These are phyloP conservation scores for Fusarium citri DNA, from an alignment of 2,329 filamentous ascomycete species.

Conservation along the genomic window DNA sequence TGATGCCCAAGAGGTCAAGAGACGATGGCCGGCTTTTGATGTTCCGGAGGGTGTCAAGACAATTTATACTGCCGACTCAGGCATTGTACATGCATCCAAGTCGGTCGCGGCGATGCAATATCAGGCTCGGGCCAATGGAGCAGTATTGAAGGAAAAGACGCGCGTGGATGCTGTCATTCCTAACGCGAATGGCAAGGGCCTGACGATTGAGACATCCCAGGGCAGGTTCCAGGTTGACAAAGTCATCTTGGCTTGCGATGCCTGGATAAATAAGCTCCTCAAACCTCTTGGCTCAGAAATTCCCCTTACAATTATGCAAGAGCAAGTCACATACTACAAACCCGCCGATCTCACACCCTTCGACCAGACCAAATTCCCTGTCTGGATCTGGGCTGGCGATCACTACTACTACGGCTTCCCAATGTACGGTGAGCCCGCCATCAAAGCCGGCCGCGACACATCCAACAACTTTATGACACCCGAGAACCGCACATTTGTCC, in stretches of 20 bases:
- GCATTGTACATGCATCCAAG: conserved; percentile 35
- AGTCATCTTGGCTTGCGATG: conserved; percentile 28
- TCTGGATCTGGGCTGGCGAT: conserved; percentile 35
- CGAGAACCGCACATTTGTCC: conserved; percentile 30
- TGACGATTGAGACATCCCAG: conserved; percentile 20
- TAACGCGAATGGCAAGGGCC: background rate
- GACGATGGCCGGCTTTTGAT: conserved; percentile 39
- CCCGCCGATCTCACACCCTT: conserved; percentile 10
- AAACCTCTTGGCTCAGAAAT: conserved; percentile 22
- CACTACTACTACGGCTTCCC: conserved; percentile 29
- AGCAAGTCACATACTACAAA: conserved; percentile 40
- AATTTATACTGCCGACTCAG: conserved; percentile 43
- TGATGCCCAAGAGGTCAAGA: conserved; percentile 16
- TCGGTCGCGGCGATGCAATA: conserved; percentile 33
- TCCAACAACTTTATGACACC: conserved; percentile 33
- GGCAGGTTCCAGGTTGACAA: conserved; percentile 24
- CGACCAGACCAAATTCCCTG: conserved; percentile 23
- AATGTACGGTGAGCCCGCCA: conserved; percentile 30
- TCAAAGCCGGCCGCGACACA: conserved; percentile 33
- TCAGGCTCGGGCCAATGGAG: conserved; percentile 17
- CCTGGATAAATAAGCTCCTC: conserved; percentile 36
- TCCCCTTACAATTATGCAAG: conserved; percentile 36
- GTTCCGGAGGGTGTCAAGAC: conserved; percentile 22
- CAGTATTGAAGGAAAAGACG: conserved; percentile 26
- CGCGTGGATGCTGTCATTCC: conserved; percentile 14